A percentile compares a stretch with the other conserved stretches of the same genome.
These are phyloP conservation scores for Zasmidium cellare DNA, from an alignment of 2,329 filamentous ascomycete genomes.

Conservation along the genomic window DNA sequence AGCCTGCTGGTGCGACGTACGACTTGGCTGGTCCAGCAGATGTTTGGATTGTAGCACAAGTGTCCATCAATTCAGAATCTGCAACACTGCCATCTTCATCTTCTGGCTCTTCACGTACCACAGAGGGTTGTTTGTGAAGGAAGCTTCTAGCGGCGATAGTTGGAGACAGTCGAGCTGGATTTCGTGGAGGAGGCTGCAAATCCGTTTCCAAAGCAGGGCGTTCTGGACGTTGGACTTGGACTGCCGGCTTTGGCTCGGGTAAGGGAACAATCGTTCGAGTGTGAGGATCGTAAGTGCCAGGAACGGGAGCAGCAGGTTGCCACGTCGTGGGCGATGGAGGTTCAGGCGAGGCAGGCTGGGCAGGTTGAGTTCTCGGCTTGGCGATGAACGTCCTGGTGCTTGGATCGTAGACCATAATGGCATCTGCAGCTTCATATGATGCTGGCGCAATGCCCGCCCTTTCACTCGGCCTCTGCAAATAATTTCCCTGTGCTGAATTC, in stretches of 20 bases:
- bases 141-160: constrained; percentile 17
- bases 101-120: constrained; percentile 34
- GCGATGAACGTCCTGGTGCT: constrained; percentile 31
- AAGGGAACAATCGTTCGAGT: constrained; percentile 31
- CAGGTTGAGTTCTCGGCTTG: constrained; percentile 20
- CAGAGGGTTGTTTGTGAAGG: constrained; percentile 34
- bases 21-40: constrained; percentile 27
- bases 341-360: constrained; percentile 17
- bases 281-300: constrained; percentile 31
- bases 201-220: constrained; percentile 22
- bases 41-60: constrained; percentile 16
- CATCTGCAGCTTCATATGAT: constrained; percentile 22
- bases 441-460: constrained; percentile 10
- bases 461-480: constrained; percentile 13
- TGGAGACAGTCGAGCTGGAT: constrained; percentile 33
- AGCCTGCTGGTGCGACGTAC: constrained; percentile 18
- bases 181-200: constrained; percentile 30
- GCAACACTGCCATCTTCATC: constrained; percentile 23
- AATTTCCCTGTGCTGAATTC: constrained; percentile 14
- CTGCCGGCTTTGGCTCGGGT: neutral
- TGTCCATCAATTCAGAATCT: constrained; percentile 7
- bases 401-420: constrained; percentile 34
- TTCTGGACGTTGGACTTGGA: neutral
- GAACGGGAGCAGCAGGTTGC: constrained; percentile 15
- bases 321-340: constrained; percentile 3